Evolutionary conservation across 345 rosid species (phyloP).

Genomic region (Lepidium africanum): DNA sequence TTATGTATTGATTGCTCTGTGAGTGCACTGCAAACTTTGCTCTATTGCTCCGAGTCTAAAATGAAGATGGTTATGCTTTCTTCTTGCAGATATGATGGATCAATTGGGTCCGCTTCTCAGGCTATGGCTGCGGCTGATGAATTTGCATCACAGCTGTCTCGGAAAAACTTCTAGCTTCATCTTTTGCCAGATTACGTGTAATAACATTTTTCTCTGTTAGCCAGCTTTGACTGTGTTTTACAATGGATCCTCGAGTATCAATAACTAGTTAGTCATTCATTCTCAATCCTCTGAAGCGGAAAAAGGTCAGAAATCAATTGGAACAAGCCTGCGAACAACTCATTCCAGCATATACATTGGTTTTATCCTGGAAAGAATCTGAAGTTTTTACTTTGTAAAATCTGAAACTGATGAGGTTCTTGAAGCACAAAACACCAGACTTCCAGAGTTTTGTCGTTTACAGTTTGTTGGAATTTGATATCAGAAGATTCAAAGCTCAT

Average conservation of each 20-base stretch:
- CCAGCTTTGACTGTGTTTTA: background rate
- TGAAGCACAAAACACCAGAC: background rate
- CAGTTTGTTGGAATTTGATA: background rate
- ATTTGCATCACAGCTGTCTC: conserved; percentile 41
- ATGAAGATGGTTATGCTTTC: background rate
- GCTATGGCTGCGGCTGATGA: conserved; percentile 73
- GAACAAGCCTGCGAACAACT: background rate
- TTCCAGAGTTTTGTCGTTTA: background rate
- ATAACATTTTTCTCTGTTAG: background rate
- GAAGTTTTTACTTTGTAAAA: background rate
- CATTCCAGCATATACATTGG: background rate
- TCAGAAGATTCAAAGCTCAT: background rate
- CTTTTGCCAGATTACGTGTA: background rate
- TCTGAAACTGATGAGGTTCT: background rate
- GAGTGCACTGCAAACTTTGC: conserved; percentile 21
- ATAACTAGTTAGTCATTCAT: background rate
- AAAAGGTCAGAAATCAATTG: background rate
- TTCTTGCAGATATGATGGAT: conserved; percentile 63
- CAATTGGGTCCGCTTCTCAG: conserved; percentile 60
- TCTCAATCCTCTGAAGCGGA: background rate
- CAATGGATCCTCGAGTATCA: background rate
- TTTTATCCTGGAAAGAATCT: background rate
- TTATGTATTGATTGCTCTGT: conserved; percentile 66
- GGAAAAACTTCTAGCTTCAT: conserved; percentile 29
- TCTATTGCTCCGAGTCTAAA: background rate